phyloP scores from a whole-genome alignment of 202 grass and related monocot genomes.

The Setaria viridis region DNA sequence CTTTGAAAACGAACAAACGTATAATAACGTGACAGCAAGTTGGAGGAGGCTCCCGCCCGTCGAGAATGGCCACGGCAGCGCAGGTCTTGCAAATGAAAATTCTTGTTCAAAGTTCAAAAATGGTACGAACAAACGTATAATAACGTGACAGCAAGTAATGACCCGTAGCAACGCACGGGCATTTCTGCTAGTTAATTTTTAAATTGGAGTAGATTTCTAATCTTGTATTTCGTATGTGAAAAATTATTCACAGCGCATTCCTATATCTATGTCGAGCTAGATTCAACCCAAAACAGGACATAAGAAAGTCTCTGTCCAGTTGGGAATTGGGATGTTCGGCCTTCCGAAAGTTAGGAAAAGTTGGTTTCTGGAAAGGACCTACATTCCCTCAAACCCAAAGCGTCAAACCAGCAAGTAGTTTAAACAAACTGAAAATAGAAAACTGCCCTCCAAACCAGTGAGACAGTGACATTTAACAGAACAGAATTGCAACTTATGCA shows the following conservation, averaged over 20 bases:
- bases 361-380: not conserved
- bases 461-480: not conserved
- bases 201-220: not conserved
- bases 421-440: not conserved
- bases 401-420: not conserved
- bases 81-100: too few relatives aligned
- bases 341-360: not conserved
- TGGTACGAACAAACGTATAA: too few relatives aligned
- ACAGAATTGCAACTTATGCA: constrained; percentile 8
- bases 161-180: too few relatives aligned
- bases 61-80: too few relatives aligned
- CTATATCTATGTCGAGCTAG: too few relatives aligned
- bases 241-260: not conserved
- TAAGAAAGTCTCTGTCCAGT: not conserved
- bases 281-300: not conserved
- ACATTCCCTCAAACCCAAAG: not conserved
- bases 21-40: too few relatives aligned
- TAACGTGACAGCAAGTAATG: too few relatives aligned
- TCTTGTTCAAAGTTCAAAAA: too few relatives aligned
- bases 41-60: too few relatives aligned
- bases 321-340: not conserved
- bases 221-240: not conserved
- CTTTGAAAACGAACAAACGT: too few relatives aligned
- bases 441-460: not conserved
- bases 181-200: too few relatives aligned